These are phyloP conservation scores for Phialemoniopsis sp. DNA, from an alignment of 2,329 filamentous ascomycete species.

Conservation along the genomic window DNA sequence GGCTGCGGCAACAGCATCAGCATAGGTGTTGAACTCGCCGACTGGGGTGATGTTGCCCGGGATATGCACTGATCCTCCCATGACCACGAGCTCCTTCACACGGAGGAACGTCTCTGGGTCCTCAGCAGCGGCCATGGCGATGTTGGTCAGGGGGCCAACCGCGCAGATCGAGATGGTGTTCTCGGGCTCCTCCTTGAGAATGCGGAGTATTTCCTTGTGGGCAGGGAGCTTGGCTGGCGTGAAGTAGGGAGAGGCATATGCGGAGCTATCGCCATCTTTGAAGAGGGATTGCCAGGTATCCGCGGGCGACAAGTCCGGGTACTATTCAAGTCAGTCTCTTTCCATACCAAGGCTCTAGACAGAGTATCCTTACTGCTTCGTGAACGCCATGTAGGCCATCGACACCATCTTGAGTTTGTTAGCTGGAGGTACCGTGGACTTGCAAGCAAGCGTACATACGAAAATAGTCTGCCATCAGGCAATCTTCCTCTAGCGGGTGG, in stretches of 20 bases:
- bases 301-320: conserved; percentile 70
- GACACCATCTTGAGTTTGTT: conserved; percentile 52
- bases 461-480: conserved; percentile 80
- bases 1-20: conserved; percentile 75
- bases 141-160: conserved; percentile 88
- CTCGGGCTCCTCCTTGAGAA: conserved; percentile 75
- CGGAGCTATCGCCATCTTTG: conserved; percentile 29
- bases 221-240: conserved; percentile 69
- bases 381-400: conserved; percentile 79
- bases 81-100: conserved; percentile 87
- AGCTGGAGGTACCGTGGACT: background rate
- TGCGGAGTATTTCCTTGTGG: conserved; percentile 83
- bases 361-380: conserved; percentile 34
- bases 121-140: conserved; percentile 81
- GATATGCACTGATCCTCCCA: conserved; percentile 81
- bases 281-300: conserved; percentile 73
- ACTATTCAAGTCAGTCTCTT: conserved; percentile 35
- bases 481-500: conserved; percentile 78
- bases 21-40: conserved; percentile 94
- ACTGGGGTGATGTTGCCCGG: conserved; percentile 81
- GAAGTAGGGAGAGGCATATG: conserved; percentile 54
- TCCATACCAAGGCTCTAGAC: background rate
- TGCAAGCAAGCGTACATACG: conserved; percentile 49
- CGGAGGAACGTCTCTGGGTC: conserved; percentile 87
- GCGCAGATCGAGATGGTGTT: conserved; percentile 88